Evolutionary conservation across 352 stramenopile genomes (phyloP).

Genomic region (Globisporangium paddicum): DNA sequence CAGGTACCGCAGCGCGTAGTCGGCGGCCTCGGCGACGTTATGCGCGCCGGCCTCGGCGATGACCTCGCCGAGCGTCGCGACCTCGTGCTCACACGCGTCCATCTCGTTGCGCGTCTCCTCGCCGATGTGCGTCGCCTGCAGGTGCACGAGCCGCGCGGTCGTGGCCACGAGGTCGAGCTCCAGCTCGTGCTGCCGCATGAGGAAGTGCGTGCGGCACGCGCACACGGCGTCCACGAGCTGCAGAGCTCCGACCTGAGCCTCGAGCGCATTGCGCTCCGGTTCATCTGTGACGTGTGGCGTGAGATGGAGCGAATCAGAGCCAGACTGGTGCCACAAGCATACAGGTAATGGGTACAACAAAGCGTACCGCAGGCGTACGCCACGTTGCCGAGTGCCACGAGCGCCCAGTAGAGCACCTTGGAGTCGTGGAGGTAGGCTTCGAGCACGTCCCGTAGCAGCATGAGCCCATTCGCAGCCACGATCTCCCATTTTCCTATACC

Average conservation of each 20-base stretch:
- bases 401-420: conserved; percentile 49
- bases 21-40: conserved; percentile 45
- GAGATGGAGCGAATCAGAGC: neutral
- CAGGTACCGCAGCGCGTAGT: conserved; percentile 63
- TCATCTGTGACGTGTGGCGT: neutral
- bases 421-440: conserved; percentile 27
- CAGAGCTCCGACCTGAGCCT: conserved; percentile 11
- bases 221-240: conserved; percentile 40
- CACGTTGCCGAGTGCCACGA: conserved; percentile 51
- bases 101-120: conserved; percentile 71
- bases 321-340: neutral
- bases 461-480: conserved; percentile 27
- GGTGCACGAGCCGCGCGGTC: conserved; percentile 22
- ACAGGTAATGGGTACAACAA: neutral
- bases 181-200: conserved; percentile 39
- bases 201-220: conserved; percentile 34
- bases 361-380: conserved; percentile 26
- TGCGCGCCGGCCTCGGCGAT: conserved; percentile 34
- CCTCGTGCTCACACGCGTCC: conserved; percentile 39
- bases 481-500: conserved; percentile 35
- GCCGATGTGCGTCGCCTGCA: conserved; percentile 46
- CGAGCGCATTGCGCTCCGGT: conserved; percentile 16
- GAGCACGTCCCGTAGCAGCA: conserved; percentile 34
- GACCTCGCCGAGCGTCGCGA: conserved; percentile 30
- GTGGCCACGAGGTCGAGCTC: conserved; percentile 33